A percentile compares a stretch with the other conserved stretches of the same genome.
phyloP scores from a whole-genome alignment of 352 stramenopile species.

The Globisporangium canariense region DNA sequence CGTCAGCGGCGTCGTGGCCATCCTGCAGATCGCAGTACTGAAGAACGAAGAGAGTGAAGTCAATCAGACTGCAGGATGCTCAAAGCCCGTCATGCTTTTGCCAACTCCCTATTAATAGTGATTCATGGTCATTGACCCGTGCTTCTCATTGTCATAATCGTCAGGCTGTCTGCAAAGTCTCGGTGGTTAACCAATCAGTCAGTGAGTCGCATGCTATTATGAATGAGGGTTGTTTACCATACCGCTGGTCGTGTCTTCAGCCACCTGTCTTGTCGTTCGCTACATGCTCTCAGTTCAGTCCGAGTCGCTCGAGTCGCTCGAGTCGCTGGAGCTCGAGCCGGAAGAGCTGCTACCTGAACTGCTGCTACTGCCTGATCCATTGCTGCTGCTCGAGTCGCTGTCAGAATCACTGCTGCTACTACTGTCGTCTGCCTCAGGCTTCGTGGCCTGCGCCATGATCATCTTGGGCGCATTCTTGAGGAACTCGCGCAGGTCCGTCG shows the following conservation, averaged over 20 bases:
- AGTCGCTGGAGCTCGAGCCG: conserved; percentile 30
- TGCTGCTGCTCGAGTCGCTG: conserved; percentile 38
- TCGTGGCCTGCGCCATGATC: conserved; percentile 77
- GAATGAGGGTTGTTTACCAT: conserved; percentile 5
- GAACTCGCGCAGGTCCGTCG: conserved; percentile 94
- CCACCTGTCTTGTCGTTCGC: neutral
- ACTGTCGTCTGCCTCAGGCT: conserved; percentile 19
- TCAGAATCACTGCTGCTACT: conserved; percentile 36
- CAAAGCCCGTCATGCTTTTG: neutral
- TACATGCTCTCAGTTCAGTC: conserved; percentile 15
- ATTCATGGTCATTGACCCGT: too few relatives aligned
- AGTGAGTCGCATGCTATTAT: conserved; percentile 8
- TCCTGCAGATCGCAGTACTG: neutral
- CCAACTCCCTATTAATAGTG: neutral
- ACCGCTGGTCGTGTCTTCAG: neutral
- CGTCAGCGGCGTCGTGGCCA: conserved; percentile 4
- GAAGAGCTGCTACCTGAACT: conserved; percentile 26
- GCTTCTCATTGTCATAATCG: neutral
- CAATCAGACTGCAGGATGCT: too few relatives aligned
- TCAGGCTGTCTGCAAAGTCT: neutral
- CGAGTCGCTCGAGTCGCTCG: conserved; percentile 35
- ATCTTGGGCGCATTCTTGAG: conserved; percentile 96
- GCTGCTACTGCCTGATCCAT: conserved; percentile 27
- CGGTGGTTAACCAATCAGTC: neutral
- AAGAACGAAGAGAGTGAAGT: too few relatives aligned